Evolutionary conservation across 257 asterid genomes (phyloP).

Genomic region (Solanum dulcamara): DNA sequence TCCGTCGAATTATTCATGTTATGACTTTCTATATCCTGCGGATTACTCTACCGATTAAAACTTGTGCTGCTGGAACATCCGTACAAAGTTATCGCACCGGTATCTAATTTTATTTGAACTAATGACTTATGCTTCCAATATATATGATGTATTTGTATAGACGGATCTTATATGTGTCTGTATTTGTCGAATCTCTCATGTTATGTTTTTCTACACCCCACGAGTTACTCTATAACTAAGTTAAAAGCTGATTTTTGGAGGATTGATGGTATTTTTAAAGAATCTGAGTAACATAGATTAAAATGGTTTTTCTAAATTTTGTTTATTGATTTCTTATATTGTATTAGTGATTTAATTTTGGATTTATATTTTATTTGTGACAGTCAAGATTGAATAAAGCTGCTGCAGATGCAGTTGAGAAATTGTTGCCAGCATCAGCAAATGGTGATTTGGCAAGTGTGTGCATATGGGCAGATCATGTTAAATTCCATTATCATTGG

Average conservation of each 20-base stretch:
- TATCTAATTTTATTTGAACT: background rate
- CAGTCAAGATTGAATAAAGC: constrained; percentile 60
- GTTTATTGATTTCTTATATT: background rate
- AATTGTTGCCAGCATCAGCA: constrained; percentile 47
- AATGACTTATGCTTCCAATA: background rate
- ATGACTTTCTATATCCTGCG: background rate
- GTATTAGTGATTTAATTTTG: background rate
- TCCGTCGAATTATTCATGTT: background rate
- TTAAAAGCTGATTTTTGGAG: no score
- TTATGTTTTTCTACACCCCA: background rate
- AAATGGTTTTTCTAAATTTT: background rate
- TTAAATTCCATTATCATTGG: constrained; percentile 66
- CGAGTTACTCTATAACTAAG: background rate
- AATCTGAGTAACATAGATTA: background rate
- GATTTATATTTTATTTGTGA: background rate
- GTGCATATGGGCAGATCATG: constrained; percentile 81
- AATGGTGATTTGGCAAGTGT: constrained; percentile 51
- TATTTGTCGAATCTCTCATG: background rate
- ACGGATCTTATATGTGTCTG: background rate
- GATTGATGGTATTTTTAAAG: background rate
- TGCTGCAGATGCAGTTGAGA: constrained; percentile 59
- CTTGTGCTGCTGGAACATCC: background rate
- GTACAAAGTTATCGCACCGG: background rate
- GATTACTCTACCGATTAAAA: background rate
- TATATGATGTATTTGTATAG: background rate